These are phyloP conservation scores for Heritiera fomes DNA, from an alignment of 345 rosid genomes.

Conservation along the genomic window DNA sequence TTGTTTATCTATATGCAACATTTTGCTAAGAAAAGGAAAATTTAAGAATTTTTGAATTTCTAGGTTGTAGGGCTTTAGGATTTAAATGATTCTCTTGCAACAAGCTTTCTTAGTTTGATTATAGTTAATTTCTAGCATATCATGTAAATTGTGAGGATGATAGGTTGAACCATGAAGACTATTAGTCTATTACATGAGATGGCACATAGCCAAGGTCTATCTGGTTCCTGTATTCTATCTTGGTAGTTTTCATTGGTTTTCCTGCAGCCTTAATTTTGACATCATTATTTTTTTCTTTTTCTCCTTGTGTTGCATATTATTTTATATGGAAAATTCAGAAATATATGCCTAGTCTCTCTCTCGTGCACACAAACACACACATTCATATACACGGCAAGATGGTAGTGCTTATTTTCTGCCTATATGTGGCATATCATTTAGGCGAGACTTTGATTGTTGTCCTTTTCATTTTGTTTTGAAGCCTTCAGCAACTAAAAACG, in stretches of 20 bases:
- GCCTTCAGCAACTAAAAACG: slow-evolving; percentile 80
- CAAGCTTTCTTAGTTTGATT: too few relatives aligned
- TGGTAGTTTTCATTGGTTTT: background rate
- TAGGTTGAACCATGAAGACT: background rate
- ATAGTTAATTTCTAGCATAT: too few relatives aligned
- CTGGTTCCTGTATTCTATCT: background rate
- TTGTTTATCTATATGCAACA: too few relatives aligned
- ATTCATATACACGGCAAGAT: background rate
- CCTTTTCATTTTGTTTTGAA: slow-evolving; percentile 32
- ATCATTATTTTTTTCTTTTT: background rate
- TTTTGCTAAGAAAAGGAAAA: too few relatives aligned
- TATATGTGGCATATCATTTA: background rate
- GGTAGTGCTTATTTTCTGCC: background rate
- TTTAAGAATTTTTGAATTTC: too few relatives aligned
- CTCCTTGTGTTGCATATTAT: background rate
- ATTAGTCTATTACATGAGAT: background rate
- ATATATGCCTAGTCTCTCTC: background rate
- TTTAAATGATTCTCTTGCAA: too few relatives aligned
- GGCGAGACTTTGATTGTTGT: background rate
- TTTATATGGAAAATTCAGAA: background rate
- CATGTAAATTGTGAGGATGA: background rate
- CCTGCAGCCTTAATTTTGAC: background rate
- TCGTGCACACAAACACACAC: background rate
- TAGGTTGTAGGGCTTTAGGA: too few relatives aligned
- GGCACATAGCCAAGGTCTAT: background rate